Evolutionary conservation across 768 basidiomycete species (phyloP).

Genomic region (Russula olivacea): DNA sequence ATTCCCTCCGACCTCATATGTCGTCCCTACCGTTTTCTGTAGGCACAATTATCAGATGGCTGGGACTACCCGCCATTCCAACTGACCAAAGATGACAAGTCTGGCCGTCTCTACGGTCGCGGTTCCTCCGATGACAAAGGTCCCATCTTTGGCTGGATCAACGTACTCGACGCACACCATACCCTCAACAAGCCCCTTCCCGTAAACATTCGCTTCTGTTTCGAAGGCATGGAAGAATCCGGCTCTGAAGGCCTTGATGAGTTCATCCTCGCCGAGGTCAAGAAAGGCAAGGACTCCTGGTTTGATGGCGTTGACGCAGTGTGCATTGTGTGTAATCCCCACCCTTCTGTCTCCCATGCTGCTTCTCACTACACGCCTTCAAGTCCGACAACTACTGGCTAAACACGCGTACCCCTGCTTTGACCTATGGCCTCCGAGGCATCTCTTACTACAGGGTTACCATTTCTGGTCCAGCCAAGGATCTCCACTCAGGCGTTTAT

Average conservation of each 20-base stretch:
- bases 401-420: slow-evolving; percentile 68
- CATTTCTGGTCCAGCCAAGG: slow-evolving; percentile 76
- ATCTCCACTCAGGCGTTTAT: slow-evolving; percentile 88
- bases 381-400: slow-evolving; percentile 95
- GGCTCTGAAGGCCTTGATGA: slow-evolving; percentile 90
- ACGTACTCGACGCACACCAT: slow-evolving; percentile 80
- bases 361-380: not conserved
- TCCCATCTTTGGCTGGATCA: slow-evolving; percentile 83
- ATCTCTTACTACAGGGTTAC: slow-evolving; percentile 80
- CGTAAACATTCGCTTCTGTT: slow-evolving; percentile 86
- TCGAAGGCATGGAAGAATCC: slow-evolving; percentile 97
- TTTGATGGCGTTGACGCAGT: slow-evolving; percentile 88
- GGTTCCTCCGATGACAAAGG: slow-evolving; percentile 92
- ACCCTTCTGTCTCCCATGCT: not conserved
- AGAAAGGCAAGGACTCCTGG: slow-evolving; percentile 58
- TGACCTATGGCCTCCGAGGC: slow-evolving; percentile 88
- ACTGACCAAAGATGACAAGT: slow-evolving; percentile 49
- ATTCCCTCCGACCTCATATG: not conserved
- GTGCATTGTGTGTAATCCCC: slow-evolving; percentile 59
- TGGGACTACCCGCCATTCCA: slow-evolving; percentile 86
- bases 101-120: slow-evolving; percentile 69
- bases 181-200: slow-evolving; percentile 64
- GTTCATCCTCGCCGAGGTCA: slow-evolving; percentile 69
- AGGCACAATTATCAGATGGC: slow-evolving; percentile 58
- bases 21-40: not conserved